Evolutionary conservation across 2,329 filamentous ascomycete genomes (phyloP), one percentile per base, ranked within the genome.

Genomic region (Aspergillus sp.): DNA sequence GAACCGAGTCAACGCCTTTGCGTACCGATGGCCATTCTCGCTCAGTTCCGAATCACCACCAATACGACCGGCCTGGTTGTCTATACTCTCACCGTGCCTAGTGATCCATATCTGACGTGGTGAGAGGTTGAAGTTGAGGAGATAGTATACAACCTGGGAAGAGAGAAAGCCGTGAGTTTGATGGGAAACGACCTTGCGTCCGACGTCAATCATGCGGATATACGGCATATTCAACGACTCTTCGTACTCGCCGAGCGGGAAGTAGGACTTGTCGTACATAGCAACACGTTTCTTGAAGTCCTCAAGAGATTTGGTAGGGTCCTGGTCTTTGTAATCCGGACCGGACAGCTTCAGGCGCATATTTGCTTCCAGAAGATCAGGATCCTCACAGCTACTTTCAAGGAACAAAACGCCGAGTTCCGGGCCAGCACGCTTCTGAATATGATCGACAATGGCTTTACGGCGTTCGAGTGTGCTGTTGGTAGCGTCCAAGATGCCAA

Each of bases 51-150:
- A 93, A 73, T 99, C 89, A 45, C 95, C 95, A 41, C 95, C 95
- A 60, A 99, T 91, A 73, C 91, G 96, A 60, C 93, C 92, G 3
- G 86, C 82, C 57, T 90, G 82, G 70, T 99, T 97, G 73, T 99
- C 95, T 60, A 85, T 73, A 56, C 92, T 97, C 75, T 97, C 90
- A 43, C 95, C 95, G 70, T 98, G 95, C 51, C 95, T 83, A 2
- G 95, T 98, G 70, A 99, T 96, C 95, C 95, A 99, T 60, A 99
- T 98, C 74, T 97, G 93, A 55, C 95, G 85, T 0, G 95, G 93
- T 0, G 93, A 91, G 15, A 99, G 84, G 68, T 99, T 98, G 82
- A 99, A 99, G 66, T 96, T 98, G 46, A 95, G 89, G 9, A 99
- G 83, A 69, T 98, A 99, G 63, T 93, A 96, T 56, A 95, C 92